Percentiles rank a stretch among this genome's conserved stretches.
Evolutionary conservation across 768 basidiomycete species (phyloP).

Genomic region (Amanita rubescens): DNA sequence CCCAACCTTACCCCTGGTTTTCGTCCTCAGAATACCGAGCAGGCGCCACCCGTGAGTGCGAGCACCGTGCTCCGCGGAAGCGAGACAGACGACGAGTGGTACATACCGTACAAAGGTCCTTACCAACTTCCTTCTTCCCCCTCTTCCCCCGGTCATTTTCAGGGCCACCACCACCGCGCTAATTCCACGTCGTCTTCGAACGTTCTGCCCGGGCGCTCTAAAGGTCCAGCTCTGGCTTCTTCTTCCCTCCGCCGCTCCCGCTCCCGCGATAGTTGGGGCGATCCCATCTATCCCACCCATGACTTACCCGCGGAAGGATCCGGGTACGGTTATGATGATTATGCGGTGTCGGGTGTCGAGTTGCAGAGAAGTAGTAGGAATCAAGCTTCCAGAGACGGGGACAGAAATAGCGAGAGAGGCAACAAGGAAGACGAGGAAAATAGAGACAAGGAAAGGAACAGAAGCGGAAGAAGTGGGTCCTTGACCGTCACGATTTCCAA

Average conservation of each 20-base stretch:
- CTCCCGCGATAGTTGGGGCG: constrained; percentile 34
- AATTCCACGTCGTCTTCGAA: no score
- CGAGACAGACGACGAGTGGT: constrained; percentile 41
- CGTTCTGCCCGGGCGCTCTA: no score
- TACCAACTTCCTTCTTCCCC: constrained; percentile 28
- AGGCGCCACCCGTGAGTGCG: neutral
- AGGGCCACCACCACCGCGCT: no score
- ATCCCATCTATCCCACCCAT: constrained; percentile 13
- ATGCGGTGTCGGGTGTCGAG: neutral
- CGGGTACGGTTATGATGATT: constrained; percentile 18
- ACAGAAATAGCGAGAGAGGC: neutral
- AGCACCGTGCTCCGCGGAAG: neutral
- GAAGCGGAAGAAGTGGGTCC: constrained; percentile 20
- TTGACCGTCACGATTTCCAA: constrained; percentile 21
- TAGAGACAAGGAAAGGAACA: no score
- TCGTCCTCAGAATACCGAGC: no score
- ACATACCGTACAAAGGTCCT: constrained; percentile 60
- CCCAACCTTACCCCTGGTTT: no score
- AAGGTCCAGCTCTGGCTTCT: no score
- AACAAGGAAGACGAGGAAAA: constrained; percentile 5
- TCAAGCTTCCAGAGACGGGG: no score
- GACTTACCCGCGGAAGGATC: neutral
- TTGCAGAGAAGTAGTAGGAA: neutral
- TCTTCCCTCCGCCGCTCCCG: constrained; percentile 19
- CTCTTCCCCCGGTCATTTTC: neutral